These are phyloP conservation scores for Colletotrichum tofieldiae DNA, from an alignment of 2,329 filamentous ascomycete species.

Conservation along the genomic window DNA sequence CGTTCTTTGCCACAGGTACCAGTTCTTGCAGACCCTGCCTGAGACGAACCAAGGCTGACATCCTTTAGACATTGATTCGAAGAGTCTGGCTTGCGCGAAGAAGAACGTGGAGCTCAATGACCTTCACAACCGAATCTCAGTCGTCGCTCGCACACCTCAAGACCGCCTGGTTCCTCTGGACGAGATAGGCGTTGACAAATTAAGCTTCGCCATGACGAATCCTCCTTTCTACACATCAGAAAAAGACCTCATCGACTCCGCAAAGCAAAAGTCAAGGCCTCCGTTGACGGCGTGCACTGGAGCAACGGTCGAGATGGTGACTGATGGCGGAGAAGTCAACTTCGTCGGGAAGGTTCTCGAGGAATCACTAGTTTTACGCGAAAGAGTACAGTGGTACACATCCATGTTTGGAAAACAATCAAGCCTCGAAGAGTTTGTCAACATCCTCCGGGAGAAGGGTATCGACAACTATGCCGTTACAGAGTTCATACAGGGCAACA, in stretches of 20 bases:
- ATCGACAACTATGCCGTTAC: slow-evolving; percentile 88
- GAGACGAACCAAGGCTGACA: not conserved
- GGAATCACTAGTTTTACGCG: slow-evolving; percentile 74
- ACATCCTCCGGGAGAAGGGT: slow-evolving; percentile 67
- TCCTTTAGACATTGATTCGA: slow-evolving; percentile 79
- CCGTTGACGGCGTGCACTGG: slow-evolving; percentile 85
- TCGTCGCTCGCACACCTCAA: slow-evolving; percentile 69
- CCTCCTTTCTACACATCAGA: slow-evolving; percentile 92
- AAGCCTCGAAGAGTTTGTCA: slow-evolving; percentile 76
- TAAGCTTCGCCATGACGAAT: slow-evolving; percentile 94
- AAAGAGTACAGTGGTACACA: slow-evolving; percentile 87
- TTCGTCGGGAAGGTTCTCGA: slow-evolving; percentile 81
- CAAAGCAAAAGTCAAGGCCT: slow-evolving; percentile 75
- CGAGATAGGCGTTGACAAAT: slow-evolving; percentile 61
- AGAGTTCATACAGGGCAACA: slow-evolving; percentile 82
- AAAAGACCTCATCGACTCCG: slow-evolving; percentile 77
- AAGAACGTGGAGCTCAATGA: slow-evolving; percentile 78
- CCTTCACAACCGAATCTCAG: slow-evolving; percentile 74
- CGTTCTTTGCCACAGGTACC: slow-evolving; percentile 75
- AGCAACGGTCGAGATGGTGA: slow-evolving; percentile 88
- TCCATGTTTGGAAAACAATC: slow-evolving; percentile 89
- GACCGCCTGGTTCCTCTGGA: slow-evolving; percentile 77
- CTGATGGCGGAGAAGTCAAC: slow-evolving; percentile 80
- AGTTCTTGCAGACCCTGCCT: not conserved
- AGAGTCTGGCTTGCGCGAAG: slow-evolving; percentile 76